Percentiles rank a stretch among this genome's conserved stretches.
phyloP scores from a whole-genome alignment of 257 asterid species.

The Haberlea rhodopensis region DNA sequence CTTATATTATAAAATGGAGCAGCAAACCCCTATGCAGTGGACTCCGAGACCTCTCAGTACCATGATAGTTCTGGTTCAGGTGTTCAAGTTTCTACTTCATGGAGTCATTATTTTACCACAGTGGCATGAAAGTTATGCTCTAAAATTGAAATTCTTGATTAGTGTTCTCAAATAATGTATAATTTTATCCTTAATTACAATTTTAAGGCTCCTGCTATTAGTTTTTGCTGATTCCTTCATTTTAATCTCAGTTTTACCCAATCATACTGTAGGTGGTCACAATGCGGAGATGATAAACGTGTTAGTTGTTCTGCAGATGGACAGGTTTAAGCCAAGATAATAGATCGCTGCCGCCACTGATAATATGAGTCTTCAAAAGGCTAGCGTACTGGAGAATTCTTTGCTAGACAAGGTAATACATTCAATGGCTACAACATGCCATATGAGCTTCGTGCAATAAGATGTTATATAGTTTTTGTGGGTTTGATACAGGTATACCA shows the following conservation, averaged over 20 bases:
- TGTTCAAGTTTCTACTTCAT: conserved; percentile 21
- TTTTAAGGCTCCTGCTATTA: conserved; percentile 1
- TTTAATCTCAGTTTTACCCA: background rate
- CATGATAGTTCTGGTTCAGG: conserved; percentile 79
- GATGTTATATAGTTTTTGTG: background rate
- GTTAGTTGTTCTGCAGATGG: conserved; percentile 62
- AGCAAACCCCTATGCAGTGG: conserved; percentile 32
- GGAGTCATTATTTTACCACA: background rate
- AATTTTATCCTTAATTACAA: background rate
- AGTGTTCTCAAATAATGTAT: background rate
- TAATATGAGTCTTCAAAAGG: conserved; percentile 94
- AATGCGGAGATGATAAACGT: conserved; percentile 93
- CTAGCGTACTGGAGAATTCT: conserved; percentile 62
- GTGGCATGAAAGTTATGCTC: background rate
- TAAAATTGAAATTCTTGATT: conserved; percentile 2
- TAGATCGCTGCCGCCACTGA: conserved; percentile 95
- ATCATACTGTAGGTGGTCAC: conserved; percentile 71
- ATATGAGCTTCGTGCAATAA: background rate
- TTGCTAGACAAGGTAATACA: conserved; percentile 54
- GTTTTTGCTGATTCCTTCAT: conserved; percentile 2
- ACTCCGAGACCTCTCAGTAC: conserved; percentile 46
- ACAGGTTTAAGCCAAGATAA: conserved; percentile 62
- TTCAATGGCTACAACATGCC: background rate
- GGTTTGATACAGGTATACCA: background rate
- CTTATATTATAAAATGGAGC: conserved; percentile 45